Evolutionary conservation across 2,329 filamentous ascomycete genomes (phyloP), one percentile per base, ranked within the genome.

Genomic region (Ophiostoma sp.): DNA sequence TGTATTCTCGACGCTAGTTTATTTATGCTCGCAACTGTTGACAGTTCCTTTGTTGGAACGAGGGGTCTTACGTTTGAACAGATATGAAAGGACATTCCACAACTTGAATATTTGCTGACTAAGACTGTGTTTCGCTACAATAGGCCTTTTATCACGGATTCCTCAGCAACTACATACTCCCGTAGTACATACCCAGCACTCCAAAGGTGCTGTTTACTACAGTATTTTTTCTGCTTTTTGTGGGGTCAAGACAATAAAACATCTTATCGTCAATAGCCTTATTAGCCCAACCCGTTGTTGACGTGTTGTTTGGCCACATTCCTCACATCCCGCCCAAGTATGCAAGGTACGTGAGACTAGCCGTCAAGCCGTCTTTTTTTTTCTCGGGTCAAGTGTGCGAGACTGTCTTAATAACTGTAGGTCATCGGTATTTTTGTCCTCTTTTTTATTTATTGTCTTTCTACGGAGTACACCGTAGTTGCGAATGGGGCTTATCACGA

Each of bases 401-500:
- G 44, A 20, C 15, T 48, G 44, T 48, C 44, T 48, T 17, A n/a
- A 48, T 48, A 48, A 17, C 52, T 31, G 52, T 57, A 11, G 35
- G 27, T 13, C 57, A 20, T 6, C 57, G 57, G 57, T 62, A 27
- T 62, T 62, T 62, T 15, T 35, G 23, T 20, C 57, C 27, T 57
- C 11, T 33, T 17, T 60, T 17, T 60, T 17, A 20, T n/a, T 52
- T 17, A 1, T 62, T 10, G 27, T 62, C 57, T 15, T 62, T 35
- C 31, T 31, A 31, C 27, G 27, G 27, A 31, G 27, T 31, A 31
- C 27, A 31, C 27, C 27, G 31, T 68, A 39, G 36, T 67, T 27
- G 44, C 35, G 13, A 57, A 33, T 7, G 62, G 67, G 67, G 70
- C 62, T 68, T 71, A 64, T 62, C 27, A 8, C 20, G 44, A 35